Conservation (phyloP, 2,329 filamentous ascomycete genomes). For the Microthyrium microscopicum region DNA sequence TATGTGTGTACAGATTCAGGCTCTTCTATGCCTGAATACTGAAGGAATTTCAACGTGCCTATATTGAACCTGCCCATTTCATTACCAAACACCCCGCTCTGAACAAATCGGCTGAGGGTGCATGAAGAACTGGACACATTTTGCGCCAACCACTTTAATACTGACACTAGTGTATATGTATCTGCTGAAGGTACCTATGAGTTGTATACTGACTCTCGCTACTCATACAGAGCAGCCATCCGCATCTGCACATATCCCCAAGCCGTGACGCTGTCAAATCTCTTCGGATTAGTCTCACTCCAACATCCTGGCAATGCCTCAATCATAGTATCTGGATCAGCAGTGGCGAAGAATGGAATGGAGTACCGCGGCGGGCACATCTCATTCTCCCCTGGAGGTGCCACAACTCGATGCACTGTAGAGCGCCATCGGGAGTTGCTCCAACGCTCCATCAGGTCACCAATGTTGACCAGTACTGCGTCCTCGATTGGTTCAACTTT, state of each 20-base stretch:
- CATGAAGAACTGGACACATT: conserved; percentile 48
- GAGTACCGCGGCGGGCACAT: conserved; percentile 21
- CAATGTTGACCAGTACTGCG: conserved; percentile 23
- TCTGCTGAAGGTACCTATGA: too few relatives aligned
- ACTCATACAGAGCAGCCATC: conserved; percentile 16
- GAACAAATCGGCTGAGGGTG: conserved; percentile 37
- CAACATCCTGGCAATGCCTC: conserved; percentile 22
- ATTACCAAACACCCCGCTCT: conserved; percentile 50
- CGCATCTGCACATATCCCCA: conserved; percentile 20
- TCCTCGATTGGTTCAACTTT: conserved; percentile 16
- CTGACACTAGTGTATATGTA: too few relatives aligned
- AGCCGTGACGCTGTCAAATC: conserved; percentile 23
- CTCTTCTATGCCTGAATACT: conserved; percentile 42
- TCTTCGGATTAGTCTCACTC: conserved; percentile 17
- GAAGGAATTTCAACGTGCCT: conserved; percentile 51
- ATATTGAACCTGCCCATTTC: conserved; percentile 36
- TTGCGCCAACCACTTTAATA: too few relatives aligned
- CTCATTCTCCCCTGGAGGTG: conserved; percentile 10
- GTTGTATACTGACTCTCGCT: too few relatives aligned
- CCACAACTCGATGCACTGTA: conserved; percentile 7
- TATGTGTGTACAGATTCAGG: conserved; percentile 57
- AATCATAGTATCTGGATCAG: conserved; percentile 22
- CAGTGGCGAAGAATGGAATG: conserved; percentile 24
- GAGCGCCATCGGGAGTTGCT: conserved; percentile 13
- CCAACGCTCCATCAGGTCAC: conserved; percentile 25